Evolutionary conservation across 2,329 filamentous ascomycete genomes (phyloP), one percentile per base, ranked within the genome.

Genomic region (Ceratocystis lukuohia): DNA sequence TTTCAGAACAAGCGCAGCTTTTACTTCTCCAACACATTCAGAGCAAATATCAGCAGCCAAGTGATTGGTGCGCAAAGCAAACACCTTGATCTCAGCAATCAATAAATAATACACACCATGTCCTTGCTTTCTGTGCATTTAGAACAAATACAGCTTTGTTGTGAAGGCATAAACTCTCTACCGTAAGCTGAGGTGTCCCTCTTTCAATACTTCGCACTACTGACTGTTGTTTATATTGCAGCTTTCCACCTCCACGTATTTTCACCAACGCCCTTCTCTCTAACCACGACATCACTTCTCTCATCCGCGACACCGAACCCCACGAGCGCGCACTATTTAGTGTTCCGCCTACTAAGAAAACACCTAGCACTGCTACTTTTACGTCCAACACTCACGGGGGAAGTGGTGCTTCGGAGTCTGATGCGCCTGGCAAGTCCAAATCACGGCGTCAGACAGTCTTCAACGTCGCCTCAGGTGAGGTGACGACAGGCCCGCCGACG

Each of bases 291-390:
- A 97, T 99, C 71, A 97, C 94, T 3, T 84, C 89, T 12, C 80
- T 99, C 61, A 96, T 99, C 72, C 89, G 94, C 68, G 94, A 99
- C 75, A 96, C 93, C 2, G 94, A 99, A 76, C 79, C 88, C 25
- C 93, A 97, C 77, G 94, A 99, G 75, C 88, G 92, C 72, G 93
- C 93, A 5, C 84, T 99, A 20, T 99, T 97, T 79, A 95, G 93
- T 46, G 87, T 96, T 0, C 91, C 93, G 0, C 85, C 89, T 2
- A 63, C 66, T 5, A 68, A 68, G 0, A 84, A 88, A 0, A 77
- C 72, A 63, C 76, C 72, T 69, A 69, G 67, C 48, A 65, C 70
- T 10, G 70, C 72, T 8, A 73, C 74, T 80, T 3, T 12, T 41
- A 45, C 33, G 4, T 15, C 56, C 2, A 37, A n/a, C 53, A 37